These are phyloP conservation scores for Pseudopithomyces chartarum DNA, from an alignment of 2,329 filamentous ascomycete species.

Conservation along the genomic window DNA sequence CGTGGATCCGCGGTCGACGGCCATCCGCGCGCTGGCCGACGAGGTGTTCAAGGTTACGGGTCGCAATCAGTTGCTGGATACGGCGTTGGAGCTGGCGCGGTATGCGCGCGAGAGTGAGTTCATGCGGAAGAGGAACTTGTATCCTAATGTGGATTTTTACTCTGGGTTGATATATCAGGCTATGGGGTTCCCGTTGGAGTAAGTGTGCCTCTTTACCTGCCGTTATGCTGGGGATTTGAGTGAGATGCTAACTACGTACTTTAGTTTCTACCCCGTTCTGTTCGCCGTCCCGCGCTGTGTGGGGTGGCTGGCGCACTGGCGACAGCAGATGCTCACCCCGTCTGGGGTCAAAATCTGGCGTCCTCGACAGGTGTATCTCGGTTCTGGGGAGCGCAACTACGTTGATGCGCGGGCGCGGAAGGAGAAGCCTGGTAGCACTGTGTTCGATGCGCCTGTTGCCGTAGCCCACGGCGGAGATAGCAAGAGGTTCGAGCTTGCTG, in stretches of 20 bases:
- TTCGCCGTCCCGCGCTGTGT: constrained; percentile 3
- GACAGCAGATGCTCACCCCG: constrained; percentile 1
- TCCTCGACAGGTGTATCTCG: background rate
- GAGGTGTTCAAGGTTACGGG: background rate
- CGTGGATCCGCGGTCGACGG: background rate
- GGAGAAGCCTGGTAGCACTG: background rate
- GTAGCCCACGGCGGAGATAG: background rate
- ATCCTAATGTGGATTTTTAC: constrained; percentile 3
- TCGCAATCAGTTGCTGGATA: background rate
- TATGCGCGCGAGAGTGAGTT: background rate
- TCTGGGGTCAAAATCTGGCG: constrained; percentile 1
- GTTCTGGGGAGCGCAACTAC: background rate
- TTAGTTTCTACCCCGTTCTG: background rate
- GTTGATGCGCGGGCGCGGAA: background rate
- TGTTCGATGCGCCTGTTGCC: background rate
- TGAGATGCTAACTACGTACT: background rate
- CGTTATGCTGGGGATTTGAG: too few relatives aligned
- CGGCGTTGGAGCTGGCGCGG: background rate
- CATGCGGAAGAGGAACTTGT: background rate
- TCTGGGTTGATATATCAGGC: background rate
- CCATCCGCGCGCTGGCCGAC: background rate
- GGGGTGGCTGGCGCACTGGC: constrained; percentile 1
- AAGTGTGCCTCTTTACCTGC: background rate
- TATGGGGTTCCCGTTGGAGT: constrained; percentile 1
- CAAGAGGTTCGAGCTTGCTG: background rate